phyloP scores from a whole-genome alignment of 2,329 filamentous ascomycete species.

The Helicocarpus griseus region DNA sequence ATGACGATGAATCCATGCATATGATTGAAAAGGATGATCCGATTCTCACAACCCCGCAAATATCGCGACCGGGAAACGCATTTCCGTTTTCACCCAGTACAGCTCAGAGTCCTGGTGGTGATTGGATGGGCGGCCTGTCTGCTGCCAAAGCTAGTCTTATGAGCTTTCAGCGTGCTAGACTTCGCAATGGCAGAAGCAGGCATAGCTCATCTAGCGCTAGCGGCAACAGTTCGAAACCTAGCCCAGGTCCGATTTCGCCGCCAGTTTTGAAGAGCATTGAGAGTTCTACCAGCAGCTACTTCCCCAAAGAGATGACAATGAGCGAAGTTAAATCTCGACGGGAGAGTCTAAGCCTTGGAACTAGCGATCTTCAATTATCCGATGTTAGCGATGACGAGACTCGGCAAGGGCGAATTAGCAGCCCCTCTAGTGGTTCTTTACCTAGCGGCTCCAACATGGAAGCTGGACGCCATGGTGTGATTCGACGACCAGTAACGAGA shows the following conservation, averaged over 20 bases:
- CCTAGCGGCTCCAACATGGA: slow-evolving; percentile 27
- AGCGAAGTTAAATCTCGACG: slow-evolving; percentile 51
- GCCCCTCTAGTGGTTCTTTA: slow-evolving; percentile 18
- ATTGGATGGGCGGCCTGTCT: slow-evolving; percentile 58
- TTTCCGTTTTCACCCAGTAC: slow-evolving; percentile 37
- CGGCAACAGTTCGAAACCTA: slow-evolving; percentile 59
- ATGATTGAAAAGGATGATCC: slow-evolving; percentile 66
- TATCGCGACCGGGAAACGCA: slow-evolving; percentile 46
- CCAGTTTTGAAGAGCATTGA: slow-evolving; percentile 52
- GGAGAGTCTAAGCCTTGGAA: slow-evolving; percentile 84
- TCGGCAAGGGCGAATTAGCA: slow-evolving; percentile 22
- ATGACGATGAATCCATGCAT: slow-evolving; percentile 51
- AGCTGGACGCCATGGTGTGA: slow-evolving; percentile 61
- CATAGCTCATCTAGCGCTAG: slow-evolving; percentile 62
- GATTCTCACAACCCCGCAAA: slow-evolving; percentile 74
- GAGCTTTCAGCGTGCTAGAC: slow-evolving; percentile 60
- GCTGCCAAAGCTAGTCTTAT: slow-evolving; percentile 66
- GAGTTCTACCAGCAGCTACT: slow-evolving; percentile 43
- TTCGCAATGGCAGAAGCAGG: slow-evolving; percentile 49
- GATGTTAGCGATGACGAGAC: slow-evolving; percentile 68
- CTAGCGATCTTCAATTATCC: slow-evolving; percentile 75
- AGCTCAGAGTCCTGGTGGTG: slow-evolving; percentile 45
- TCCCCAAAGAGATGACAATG: slow-evolving; percentile 41
- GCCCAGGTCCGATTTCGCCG: slow-evolving; percentile 65
- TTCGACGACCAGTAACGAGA: slow-evolving; percentile 72